Evolutionary conservation across 2,329 filamentous ascomycete species (phyloP), one percentile per base, ranked within the genome.

Genomic region (Endothia cerciana): DNA sequence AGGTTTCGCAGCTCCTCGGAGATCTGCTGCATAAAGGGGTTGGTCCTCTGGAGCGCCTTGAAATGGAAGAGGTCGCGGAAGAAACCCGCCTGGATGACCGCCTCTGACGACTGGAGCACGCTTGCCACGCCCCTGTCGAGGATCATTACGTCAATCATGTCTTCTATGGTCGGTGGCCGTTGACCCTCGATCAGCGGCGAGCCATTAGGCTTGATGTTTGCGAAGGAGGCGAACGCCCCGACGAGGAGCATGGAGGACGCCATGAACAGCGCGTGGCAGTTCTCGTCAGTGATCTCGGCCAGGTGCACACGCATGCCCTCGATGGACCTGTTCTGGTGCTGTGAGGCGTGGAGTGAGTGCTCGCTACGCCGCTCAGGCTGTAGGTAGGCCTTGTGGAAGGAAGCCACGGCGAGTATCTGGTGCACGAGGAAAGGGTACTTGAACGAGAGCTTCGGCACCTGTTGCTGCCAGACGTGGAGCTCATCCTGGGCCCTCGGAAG

Each of bases 221-320:
- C 66, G 11, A 75, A 68, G 1, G 74, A 66, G 0, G 75, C 74
- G 40, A 74, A 78, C 0, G 73, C 73, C 19, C 73, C 71, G n/a
- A 78, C 72, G 8, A 73, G 68, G 0, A 78, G 68, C 13, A 78
- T 40, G 1, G 74, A 76, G 0, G 76, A 73, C 0, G 75, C 70
- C 2, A 74, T 65, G 62, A 78, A 78, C 3, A 76, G 70, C 0
- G 75, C 71, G n/a, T 76, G 72, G 43, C 74, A 77, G 51, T 72
- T 76, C 0, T 75, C 72, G 0, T 70, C 68, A 8, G 63, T 71
- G 30, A 78, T 70, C 6, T 70, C 64, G 0, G 70, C 40, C 1
- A 78, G 65, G 0, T 70, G 69, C 3, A 64, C 69, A 0, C 75
- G 72, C 57, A 78, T 70, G 1, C 75, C 76, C 22, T 69, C 68